Conservation (phyloP, 2,329 filamentous ascomycete genomes). For the Fusarium verrucosum region DNA sequence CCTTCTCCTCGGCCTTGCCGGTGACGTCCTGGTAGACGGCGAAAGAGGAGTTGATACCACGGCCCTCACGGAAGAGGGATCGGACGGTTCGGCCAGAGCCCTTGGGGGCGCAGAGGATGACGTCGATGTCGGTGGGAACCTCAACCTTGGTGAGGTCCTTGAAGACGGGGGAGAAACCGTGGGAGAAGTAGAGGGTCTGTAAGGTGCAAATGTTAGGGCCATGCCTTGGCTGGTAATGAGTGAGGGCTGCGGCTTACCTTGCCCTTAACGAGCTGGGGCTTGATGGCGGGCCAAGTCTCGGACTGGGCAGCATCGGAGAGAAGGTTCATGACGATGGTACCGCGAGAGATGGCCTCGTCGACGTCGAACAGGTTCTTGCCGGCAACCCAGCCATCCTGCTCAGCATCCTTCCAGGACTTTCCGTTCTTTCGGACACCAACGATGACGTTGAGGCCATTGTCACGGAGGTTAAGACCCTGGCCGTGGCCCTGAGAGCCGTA, state of each 20-base stretch:
- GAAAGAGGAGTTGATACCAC: conserved; percentile 99
- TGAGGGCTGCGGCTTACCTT: conserved; percentile 72
- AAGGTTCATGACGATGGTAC: conserved; percentile 99
- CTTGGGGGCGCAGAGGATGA: conserved; percentile 99
- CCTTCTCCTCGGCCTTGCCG: conserved; percentile 98
- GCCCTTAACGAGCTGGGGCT: conserved; percentile 97
- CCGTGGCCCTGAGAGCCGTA: conserved; percentile 98
- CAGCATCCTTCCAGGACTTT: conserved; percentile 96
- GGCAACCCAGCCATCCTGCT: conserved; percentile 96
- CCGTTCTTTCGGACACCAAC: conserved; percentile 98
- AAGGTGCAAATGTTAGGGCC: conserved; percentile 36
- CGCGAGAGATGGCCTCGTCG: conserved; percentile 91
- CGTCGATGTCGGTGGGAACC: conserved; percentile 92
- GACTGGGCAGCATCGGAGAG: conserved; percentile 97
- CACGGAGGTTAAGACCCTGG: conserved; percentile 98
- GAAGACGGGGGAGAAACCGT: conserved; percentile 99
- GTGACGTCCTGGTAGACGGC: conserved; percentile 99
- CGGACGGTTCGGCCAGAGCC: conserved; percentile 98
- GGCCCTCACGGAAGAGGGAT: conserved; percentile 98
- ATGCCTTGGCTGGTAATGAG: neutral
- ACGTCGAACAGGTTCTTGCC: conserved; percentile 99
- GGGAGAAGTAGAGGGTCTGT: conserved; percentile 99
- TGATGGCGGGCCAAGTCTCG: conserved; percentile 98
- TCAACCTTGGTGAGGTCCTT: conserved; percentile 99
- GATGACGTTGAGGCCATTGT: conserved; percentile 99